Evolutionary conservation across 2,329 filamentous ascomycete species (phyloP), one percentile per base, ranked within the genome.

Genomic region (Colletotrichum cereale): DNA sequence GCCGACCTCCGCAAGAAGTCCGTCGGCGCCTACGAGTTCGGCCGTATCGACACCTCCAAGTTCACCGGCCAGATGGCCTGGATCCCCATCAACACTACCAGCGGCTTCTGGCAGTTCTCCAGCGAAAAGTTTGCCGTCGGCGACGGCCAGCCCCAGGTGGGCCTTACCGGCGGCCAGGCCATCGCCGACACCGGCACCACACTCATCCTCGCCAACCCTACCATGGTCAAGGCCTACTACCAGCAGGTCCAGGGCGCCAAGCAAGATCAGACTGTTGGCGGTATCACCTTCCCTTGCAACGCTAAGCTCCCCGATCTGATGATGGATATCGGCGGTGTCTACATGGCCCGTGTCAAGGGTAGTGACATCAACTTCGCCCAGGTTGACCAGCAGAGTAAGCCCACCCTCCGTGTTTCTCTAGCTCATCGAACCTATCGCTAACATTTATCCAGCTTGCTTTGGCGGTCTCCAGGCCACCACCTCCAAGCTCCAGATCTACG

Each of bases 11-110:
- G 89, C 77, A 86, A 88, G 74, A 84, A 86, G 70, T 84, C 84
- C 21, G 82, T 85, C 2, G 92, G 92, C 56, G 86, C 87, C 38
- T 95, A 94, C 82, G 90, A 94, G 77, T 95, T 95, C 76, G 93
- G 93, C 72, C 86, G 81, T 75, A 90, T 95, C 76, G 91, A 95
- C 78, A 78, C 76, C 2, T 82, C 82, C 67, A 90, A 92, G 75
- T 92, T 92, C 79, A 84, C 79, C 2, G 92, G 92, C 42, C 76
- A 85, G 5, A 86, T 95, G 76, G 81, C 85, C 29, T 93, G 90
- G 78, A 84, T 90, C 26, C 83, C 86, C 12, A 85, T 94, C 73
- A 88, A 93, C 77, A 85, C 84, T 24, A 85, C 84, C 14, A 81
- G 84, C 40, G 92, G 92, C 11, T 94, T 91, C 84, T 95, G 92